phyloP scores from a whole-genome alignment of 768 basidiomycete genomes.

The Pleurotus platypus region DNA sequence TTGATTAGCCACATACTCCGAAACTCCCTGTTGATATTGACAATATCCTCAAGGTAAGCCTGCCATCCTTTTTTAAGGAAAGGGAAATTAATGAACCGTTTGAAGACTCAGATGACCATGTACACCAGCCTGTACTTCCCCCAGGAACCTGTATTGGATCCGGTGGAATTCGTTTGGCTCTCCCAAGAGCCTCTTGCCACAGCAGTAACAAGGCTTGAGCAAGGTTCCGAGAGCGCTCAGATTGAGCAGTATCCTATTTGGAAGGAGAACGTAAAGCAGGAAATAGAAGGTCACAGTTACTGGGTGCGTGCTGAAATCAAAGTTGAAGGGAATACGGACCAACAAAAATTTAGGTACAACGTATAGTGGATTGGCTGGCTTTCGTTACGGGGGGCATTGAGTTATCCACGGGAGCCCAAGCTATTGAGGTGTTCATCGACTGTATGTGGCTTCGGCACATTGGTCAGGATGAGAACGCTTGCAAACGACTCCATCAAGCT shows the following conservation, averaged over 20 bases:
- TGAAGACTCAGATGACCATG: too few relatives aligned
- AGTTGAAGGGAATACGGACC: not conserved
- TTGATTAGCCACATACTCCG: not conserved
- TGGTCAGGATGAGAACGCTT: not conserved
- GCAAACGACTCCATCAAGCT: not conserved
- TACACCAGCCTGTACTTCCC: too few relatives aligned
- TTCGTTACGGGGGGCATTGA: not conserved
- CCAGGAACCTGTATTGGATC: too few relatives aligned
- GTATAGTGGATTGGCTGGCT: not conserved
- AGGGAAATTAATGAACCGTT: too few relatives aligned
- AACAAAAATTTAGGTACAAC: not conserved
- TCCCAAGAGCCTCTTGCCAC: too few relatives aligned
- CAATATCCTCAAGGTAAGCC: not conserved
- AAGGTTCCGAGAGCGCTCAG: too few relatives aligned
- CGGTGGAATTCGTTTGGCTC: too few relatives aligned
- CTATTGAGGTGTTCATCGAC: not conserved
- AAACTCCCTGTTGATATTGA: not conserved
- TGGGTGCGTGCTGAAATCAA: not conserved
- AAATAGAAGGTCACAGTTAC: not conserved
- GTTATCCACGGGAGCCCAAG: not conserved
- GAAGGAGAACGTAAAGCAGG: too few relatives aligned
- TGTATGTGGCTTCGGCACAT: not conserved
- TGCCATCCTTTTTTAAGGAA: not conserved
- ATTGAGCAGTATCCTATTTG: too few relatives aligned
- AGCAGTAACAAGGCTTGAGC: too few relatives aligned